These are phyloP conservation scores for Phlebopus sp. DNA, from an alignment of 1,284 basidiomycete species.

Conservation along the genomic window DNA sequence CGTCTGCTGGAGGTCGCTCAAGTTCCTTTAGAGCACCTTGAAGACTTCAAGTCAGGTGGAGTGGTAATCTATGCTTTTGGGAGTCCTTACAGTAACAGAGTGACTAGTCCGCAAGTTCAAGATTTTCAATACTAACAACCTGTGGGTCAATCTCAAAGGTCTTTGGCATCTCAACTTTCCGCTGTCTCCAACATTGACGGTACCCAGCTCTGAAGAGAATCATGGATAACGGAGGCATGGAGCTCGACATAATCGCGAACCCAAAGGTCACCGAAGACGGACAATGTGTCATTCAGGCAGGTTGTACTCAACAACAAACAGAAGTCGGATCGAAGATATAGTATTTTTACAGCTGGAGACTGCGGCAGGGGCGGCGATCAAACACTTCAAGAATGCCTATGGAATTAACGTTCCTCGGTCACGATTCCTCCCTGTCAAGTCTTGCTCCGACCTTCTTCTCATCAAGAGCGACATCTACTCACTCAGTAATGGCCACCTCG, in stretches of 20 bases:
- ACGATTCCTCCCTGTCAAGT: constrained; percentile 93
- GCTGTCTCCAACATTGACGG: background rate
- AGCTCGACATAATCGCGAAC: constrained; percentile 90
- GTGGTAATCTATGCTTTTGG: constrained; percentile 2
- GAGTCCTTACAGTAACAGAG: constrained; percentile 8
- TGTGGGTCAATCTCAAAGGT: constrained; percentile 90
- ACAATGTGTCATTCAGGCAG: constrained; percentile 71
- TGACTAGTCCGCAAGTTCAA: constrained; percentile 77
- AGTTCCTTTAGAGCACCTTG: constrained; percentile 92
- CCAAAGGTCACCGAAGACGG: constrained; percentile 85
- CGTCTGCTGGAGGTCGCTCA: constrained; percentile 95
- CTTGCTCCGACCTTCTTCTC: constrained; percentile 82
- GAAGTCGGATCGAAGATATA: constrained; percentile 12
- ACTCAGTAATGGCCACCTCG: constrained; percentile 86
- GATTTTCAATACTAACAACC: constrained; percentile 94
- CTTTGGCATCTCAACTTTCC: background rate
- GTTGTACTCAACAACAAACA: background rate
- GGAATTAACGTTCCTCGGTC: constrained; percentile 95
- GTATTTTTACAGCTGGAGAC: constrained; percentile 81
- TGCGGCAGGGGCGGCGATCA: constrained; percentile 93
- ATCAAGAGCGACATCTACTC: constrained; percentile 97
- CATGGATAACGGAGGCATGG: constrained; percentile 87
- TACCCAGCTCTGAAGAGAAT: constrained; percentile 79
- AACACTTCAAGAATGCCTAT: constrained; percentile 90
- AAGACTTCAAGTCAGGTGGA: constrained; percentile 88